These are phyloP conservation scores for Colletotrichum sp. DNA, from an alignment of 2,329 filamentous ascomycete species.

Conservation along the genomic window DNA sequence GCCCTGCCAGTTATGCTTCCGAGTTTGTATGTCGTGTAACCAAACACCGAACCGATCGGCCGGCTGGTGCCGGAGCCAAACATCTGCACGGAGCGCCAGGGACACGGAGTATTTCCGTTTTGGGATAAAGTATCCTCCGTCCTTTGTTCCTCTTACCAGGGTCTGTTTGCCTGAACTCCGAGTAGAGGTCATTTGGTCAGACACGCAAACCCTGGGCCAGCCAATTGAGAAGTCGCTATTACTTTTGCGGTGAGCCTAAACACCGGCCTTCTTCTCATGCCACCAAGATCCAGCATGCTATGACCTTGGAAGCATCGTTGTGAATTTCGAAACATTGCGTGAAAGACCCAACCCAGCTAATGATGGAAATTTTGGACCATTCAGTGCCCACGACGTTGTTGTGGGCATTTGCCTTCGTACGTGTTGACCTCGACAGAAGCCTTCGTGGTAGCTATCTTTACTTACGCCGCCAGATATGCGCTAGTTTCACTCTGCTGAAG, in stretches of 20 bases:
- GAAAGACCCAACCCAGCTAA: neutral
- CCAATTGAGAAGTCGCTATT: neutral
- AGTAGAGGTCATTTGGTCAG: neutral
- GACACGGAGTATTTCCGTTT: neutral
- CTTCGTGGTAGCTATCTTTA: neutral
- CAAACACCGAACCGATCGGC: neutral
- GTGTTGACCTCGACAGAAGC: neutral
- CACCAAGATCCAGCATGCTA: neutral
- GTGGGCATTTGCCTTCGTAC: neutral
- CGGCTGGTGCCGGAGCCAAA: neutral
- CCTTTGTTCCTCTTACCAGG: neutral
- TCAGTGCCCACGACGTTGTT: neutral
- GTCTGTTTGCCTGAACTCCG: neutral
- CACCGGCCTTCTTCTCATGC: neutral
- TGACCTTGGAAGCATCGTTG: neutral
- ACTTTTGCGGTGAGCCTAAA: neutral
- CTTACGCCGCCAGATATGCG: neutral
- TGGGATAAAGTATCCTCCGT: neutral
- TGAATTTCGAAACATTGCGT: neutral
- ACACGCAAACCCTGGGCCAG: neutral
- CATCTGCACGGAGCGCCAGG: neutral
- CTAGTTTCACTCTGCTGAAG: neutral
- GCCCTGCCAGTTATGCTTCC: neutral
- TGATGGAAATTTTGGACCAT: neutral
- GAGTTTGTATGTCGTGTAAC: neutral